phyloP scores from a whole-genome alignment of 2,329 filamentous ascomycete species.

The Orbilia javanica region DNA sequence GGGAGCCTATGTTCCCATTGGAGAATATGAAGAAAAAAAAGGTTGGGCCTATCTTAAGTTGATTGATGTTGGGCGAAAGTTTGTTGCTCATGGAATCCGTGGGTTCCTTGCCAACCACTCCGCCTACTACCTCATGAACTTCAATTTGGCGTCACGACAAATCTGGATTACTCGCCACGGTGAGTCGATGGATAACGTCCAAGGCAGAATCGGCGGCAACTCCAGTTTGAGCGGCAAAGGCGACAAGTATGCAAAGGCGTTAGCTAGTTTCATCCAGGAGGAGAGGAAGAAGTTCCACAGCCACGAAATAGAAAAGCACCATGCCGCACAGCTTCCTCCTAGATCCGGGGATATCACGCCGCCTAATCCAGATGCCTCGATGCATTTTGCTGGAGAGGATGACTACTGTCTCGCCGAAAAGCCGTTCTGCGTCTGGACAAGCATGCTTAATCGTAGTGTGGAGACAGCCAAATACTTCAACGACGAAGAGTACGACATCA shows the following conservation, averaged over 20 bases:
- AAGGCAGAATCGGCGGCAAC: slow-evolving; percentile 91
- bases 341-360: slow-evolving; percentile 91
- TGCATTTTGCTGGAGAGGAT: slow-evolving; percentile 40
- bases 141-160: slow-evolving; percentile 93
- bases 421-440: slow-evolving; percentile 98
- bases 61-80: slow-evolving; percentile 95
- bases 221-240: slow-evolving; percentile 86
- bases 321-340: slow-evolving; percentile 79
- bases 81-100: slow-evolving; percentile 88
- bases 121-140: slow-evolving; percentile 94
- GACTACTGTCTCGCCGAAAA: slow-evolving; percentile 77
- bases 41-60: slow-evolving; percentile 95
- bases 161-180: slow-evolving; percentile 97
- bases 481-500: slow-evolving; percentile 95
- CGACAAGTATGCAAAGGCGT: slow-evolving; percentile 79
- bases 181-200: slow-evolving; percentile 87
- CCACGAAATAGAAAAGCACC: slow-evolving; percentile 61
- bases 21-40: slow-evolving; percentile 88
- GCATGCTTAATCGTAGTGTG: slow-evolving; percentile 90
- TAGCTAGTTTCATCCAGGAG: slow-evolving; percentile 80
- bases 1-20: slow-evolving; percentile 90
- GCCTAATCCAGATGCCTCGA: slow-evolving; percentile 76
- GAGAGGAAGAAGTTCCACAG: slow-evolving; percentile 61
- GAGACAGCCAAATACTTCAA: slow-evolving; percentile 92
- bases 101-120: slow-evolving; percentile 94